phyloP scores from a whole-genome alignment of 75 land plant genomes.

The Cunninghamia lanceolata region DNA sequence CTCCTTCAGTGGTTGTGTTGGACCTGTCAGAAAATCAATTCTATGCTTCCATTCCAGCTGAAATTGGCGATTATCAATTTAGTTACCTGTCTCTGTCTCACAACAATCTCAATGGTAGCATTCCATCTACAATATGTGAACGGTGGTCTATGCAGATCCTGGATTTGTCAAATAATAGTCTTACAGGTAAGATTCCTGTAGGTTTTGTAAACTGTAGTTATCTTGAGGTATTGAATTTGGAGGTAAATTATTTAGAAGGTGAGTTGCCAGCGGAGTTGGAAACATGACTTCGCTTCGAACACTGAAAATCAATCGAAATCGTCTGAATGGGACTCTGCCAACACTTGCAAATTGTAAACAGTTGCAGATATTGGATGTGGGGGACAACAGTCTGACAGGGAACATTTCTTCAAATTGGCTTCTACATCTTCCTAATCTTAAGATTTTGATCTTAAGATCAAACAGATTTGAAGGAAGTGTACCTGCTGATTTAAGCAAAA shows the following conservation, averaged over 20 bases:
- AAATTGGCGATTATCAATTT: not conserved
- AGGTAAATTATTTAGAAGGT: conserved; percentile 35
- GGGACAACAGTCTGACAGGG: not conserved
- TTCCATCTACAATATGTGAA: conserved; percentile 41
- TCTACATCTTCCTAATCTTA: not conserved
- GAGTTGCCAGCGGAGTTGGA: conserved; percentile 25
- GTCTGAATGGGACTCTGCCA: not conserved
- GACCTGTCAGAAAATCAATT: conserved; percentile 6
- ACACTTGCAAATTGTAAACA: not conserved
- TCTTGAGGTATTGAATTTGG: conserved; percentile 31
- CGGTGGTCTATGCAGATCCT: conserved; percentile 20
- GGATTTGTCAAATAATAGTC: conserved; percentile 37
- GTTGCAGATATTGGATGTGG: not conserved
- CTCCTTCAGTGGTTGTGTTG: not conserved
- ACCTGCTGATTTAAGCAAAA: too few species aligned
- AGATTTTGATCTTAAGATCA: not conserved
- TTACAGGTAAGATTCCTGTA: conserved; percentile 27
- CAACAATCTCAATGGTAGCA: conserved; percentile 29
- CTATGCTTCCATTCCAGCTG: conserved; percentile 9
- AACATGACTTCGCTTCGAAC: not conserved
- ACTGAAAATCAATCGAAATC: not conserved
- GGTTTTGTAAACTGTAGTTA: conserved; percentile 5
- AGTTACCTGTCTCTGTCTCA: conserved; percentile 27
- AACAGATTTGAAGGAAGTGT: too few species aligned
- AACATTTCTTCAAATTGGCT: not conserved